These are phyloP conservation scores for Paraglomus brasilianum DNA, from an alignment of 192 early-diverging fungal genomes.

Conservation along the genomic window DNA sequence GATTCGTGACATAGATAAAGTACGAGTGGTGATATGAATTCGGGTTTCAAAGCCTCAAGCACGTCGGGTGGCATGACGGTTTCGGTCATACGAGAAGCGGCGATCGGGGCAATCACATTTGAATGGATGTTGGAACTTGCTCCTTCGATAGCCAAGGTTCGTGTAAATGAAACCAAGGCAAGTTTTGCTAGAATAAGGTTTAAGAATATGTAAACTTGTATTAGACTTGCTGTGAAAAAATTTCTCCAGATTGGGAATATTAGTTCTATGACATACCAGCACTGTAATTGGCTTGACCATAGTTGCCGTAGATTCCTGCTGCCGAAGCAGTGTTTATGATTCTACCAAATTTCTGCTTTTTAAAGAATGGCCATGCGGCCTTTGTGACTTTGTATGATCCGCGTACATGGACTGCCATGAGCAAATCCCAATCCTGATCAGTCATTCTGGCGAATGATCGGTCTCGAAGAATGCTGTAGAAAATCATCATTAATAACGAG, in stretches of 20 bases:
- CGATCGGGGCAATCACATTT: slow-evolving; percentile 97
- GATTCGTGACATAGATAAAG: slow-evolving; percentile 90
- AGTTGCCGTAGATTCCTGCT: slow-evolving; percentile 99
- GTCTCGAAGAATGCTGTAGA: slow-evolving; percentile 89
- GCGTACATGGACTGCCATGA: slow-evolving; percentile 88
- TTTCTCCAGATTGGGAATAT: too few species aligned
- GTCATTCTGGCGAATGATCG: slow-evolving; percentile 96
- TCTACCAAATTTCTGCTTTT: slow-evolving; percentile 93
- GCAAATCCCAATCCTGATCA: slow-evolving; percentile 96
- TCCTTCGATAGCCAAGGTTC: slow-evolving; percentile 92
- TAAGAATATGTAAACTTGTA: slow-evolving; percentile 1
- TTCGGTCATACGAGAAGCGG: slow-evolving; percentile 96
- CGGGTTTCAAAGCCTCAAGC: slow-evolving; percentile 92
- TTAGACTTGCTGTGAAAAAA: neutral
- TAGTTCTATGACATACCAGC: slow-evolving; percentile 48
- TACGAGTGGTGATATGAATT: slow-evolving; percentile 94
- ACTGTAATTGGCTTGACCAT: slow-evolving; percentile 87
- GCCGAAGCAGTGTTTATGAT: slow-evolving; percentile 78
- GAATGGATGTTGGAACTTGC: slow-evolving; percentile 88
- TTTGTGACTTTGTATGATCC: slow-evolving; percentile 95
- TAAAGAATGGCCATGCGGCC: slow-evolving; percentile 96
- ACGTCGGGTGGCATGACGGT: slow-evolving; percentile 95
- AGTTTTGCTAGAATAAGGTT: slow-evolving; percentile 80
- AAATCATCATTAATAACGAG: too few species aligned
- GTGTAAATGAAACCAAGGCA: slow-evolving; percentile 87